These are phyloP conservation scores for Penicillium salamii DNA, from an alignment of 495 filamentous ascomycete species.

Conservation along the genomic window DNA sequence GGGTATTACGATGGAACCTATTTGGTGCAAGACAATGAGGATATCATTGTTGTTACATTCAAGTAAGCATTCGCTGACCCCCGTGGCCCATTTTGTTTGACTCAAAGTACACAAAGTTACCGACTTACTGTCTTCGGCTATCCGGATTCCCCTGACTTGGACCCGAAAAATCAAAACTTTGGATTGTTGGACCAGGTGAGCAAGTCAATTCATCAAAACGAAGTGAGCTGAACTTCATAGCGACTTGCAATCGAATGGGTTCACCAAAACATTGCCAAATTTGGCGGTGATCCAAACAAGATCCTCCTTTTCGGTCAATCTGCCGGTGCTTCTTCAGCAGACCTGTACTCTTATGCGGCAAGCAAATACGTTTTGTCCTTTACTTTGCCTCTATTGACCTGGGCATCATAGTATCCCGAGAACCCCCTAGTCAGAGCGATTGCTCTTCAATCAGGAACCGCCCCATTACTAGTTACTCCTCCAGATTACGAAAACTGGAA, in stretches of 20 bases:
- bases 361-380: neutral
- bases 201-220: neutral
- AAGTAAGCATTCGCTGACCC: constrained; percentile 9
- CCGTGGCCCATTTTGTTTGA: neutral
- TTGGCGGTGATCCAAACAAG: constrained; percentile 34
- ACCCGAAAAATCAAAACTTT: constrained; percentile 21
- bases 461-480: neutral
- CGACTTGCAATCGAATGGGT: constrained; percentile 39
- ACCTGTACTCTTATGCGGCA: constrained; percentile 28
- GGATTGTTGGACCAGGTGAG: constrained; percentile 34
- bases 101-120: constrained; percentile 17
- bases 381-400: neutral
- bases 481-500: constrained; percentile 1
- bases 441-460: constrained; percentile 48
- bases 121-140: constrained; percentile 39
- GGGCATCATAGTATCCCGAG: constrained; percentile 13
- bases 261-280: constrained; percentile 29
- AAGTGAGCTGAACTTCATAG: constrained; percentile 5
- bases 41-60: constrained; percentile 35
- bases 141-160: constrained; percentile 24
- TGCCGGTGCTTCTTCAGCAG: constrained; percentile 27
- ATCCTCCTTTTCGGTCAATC: constrained; percentile 39
- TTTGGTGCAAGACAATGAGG: constrained; percentile 24
- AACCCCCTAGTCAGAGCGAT: constrained; percentile 37
- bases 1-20: constrained; percentile 37